Base-by-base conservation (phyloP, 768 basidiomycete species). In the Lactarius hatsudake region DNA sequence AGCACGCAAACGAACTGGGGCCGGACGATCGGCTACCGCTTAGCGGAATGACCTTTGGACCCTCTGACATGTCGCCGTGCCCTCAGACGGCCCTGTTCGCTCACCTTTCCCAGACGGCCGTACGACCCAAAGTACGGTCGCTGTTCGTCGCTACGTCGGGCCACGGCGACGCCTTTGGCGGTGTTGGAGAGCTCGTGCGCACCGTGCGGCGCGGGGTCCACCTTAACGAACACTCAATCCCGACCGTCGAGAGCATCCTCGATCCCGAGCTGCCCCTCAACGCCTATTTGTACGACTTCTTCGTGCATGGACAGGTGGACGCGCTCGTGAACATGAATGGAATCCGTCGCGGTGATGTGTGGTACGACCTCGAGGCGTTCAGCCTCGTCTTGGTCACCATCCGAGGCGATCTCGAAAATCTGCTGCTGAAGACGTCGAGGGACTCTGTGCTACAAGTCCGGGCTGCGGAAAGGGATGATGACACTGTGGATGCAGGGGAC, bases 131-230 rank as follows among this genome's bases (percentile, higher is more conserved):
- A 1, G 81, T 79, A 34, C 84, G 88, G 10, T 91, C 89, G 1
- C 70, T 78, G 6, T 91, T 90, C 69, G 87, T 86, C 8, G 86
- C 89, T 0, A 87, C 81, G 64, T 91, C 89, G 0, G 89, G 90
- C 0, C 86, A 87, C 62, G 81, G 74, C 34, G 89, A 91, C 71
- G 63, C 69, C 1, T 90, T 88, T 70, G 48, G 66, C 5, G 81
- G 76, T 36, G 78, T 89, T 13, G 66, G 74, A 1, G 87, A 91
- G 68, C 78, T 91, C 10, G 76, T 79, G 1, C 75, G 75, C 12
- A 86, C 87, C 0, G 79, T 80, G 0, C 79, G 89, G 30, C 73
- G 72, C 8, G 87, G 87, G 0, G 69, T 91, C 23, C 79, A 81
- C 62, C 74, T 91, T 7, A 84, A 86, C 71, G 81, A 82, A 69